Conservation (phyloP, 2,329 filamentous ascomycete species). For the Raffaelea arxii region DNA sequence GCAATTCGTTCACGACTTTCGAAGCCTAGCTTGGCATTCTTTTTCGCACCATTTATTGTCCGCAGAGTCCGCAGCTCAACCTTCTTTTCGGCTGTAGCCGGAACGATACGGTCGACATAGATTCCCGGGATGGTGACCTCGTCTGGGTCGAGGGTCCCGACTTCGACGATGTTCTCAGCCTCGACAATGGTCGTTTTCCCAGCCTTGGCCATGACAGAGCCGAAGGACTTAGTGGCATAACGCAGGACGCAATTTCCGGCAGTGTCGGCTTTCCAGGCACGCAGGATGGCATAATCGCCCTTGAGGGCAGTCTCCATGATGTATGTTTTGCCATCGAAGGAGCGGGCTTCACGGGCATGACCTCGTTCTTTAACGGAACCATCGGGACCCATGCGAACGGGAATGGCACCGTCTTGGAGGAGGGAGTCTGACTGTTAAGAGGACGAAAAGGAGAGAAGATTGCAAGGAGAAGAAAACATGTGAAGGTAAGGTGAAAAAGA, state of each 20-base stretch:
- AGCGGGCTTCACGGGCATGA: conserved; percentile 56
- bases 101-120: conserved; percentile 73
- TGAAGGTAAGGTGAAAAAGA: no score
- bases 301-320: conserved; percentile 69
- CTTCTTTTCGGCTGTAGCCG: conserved; percentile 59
- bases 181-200: conserved; percentile 72
- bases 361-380: conserved; percentile 55
- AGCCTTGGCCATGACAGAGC: conserved; percentile 71
- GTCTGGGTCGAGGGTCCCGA: conserved; percentile 63
- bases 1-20: conserved; percentile 54
- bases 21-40: conserved; percentile 19
- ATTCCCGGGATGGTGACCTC: conserved; percentile 73
- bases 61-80: conserved; percentile 54
- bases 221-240: conserved; percentile 68
- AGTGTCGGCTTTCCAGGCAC: conserved; percentile 67
- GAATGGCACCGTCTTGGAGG: conserved; percentile 59
- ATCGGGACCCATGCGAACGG: conserved; percentile 48
- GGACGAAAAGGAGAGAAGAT: no score
- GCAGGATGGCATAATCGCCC: conserved; percentile 67
- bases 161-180: conserved; percentile 71
- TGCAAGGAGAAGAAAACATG: no score
- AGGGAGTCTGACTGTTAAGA: conserved; percentile 55
- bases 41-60: conserved; percentile 20
- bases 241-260: conserved; percentile 74
- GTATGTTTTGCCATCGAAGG: conserved; percentile 64